These are phyloP conservation scores for Amylostereum chailletii DNA, from an alignment of 1,284 basidiomycete genomes.

Conservation along the genomic window DNA sequence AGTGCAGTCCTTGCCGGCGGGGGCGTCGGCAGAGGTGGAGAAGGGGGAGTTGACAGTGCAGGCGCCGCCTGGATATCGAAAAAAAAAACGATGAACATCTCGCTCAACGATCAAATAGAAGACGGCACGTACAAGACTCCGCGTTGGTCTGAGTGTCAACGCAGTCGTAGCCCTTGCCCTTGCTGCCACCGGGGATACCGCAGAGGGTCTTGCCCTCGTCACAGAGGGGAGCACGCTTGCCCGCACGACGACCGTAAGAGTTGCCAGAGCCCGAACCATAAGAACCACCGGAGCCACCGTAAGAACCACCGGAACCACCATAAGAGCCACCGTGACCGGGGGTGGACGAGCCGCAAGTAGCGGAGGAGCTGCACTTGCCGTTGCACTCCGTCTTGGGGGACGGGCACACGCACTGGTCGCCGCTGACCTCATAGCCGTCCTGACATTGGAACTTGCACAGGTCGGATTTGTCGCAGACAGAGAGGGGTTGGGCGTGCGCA, in stretches of 20 bases:
- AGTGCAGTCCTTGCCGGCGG: constrained; percentile 4
- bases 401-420: constrained; percentile 4
- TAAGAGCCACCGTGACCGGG: neutral
- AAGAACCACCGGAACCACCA: too few relatives aligned
- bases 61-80: constrained; percentile 1
- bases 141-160: constrained; percentile 2
- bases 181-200: constrained; percentile 1
- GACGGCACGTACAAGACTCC: constrained; percentile 3
- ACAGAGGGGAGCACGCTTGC: constrained; percentile 1
- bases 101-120: too few relatives aligned
- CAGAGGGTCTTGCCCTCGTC: neutral
- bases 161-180: constrained; percentile 2
- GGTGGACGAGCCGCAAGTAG: constrained; percentile 1
- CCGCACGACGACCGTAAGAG: neutral
- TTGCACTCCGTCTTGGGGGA: constrained; percentile 1
- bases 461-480: constrained; percentile 1
- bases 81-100: neutral
- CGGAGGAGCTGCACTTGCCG: constrained; percentile 5
- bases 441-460: constrained; percentile 13
- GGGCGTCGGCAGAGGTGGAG: neutral
- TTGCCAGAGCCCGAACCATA: too few relatives aligned
- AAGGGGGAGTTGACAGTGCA: constrained; percentile 4
- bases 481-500: constrained; percentile 9
- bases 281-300: too few relatives aligned
- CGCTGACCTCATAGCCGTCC: constrained; percentile 11